Conservation (phyloP, 2,329 filamentous ascomycete genomes). For the Neophaeococcomyces aloes region DNA sequence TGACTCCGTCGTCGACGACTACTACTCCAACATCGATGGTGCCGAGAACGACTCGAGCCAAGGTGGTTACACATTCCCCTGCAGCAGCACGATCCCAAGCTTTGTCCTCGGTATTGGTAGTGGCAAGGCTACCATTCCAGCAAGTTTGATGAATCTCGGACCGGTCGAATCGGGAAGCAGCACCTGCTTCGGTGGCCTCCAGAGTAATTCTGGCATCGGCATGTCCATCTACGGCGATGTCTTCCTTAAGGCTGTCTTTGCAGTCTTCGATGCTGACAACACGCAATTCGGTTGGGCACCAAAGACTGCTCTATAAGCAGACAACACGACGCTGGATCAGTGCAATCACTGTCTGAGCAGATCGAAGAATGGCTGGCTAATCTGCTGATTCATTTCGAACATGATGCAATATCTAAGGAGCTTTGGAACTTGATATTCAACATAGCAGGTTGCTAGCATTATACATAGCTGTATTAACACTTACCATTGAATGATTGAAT, state of each 20-base stretch:
- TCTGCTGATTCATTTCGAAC: too few species aligned
- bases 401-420: too few species aligned
- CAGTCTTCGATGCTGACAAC: conserved; percentile 51
- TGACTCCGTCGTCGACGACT: conserved; percentile 42
- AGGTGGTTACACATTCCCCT: conserved; percentile 33
- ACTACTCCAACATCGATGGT: conserved; percentile 49
- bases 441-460: too few species aligned
- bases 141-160: conserved; percentile 41
- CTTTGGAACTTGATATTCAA: too few species aligned
- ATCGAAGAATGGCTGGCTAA: too few species aligned
- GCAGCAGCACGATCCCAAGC: conserved; percentile 41
- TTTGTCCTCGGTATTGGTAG: conserved; percentile 44
- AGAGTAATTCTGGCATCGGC: conserved; percentile 48
- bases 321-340: background rate
- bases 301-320: conserved; percentile 12
- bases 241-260: conserved; percentile 68
- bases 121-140: conserved; percentile 42
- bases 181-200: conserved; percentile 65
- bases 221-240: conserved; percentile 66
- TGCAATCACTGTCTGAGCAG: background rate
- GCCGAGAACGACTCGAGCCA: conserved; percentile 26
- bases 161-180: conserved; percentile 12
- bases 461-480: too few species aligned
- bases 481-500: too few species aligned
- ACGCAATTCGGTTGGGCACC: conserved; percentile 17